Base-by-base conservation (phyloP, 2,329 filamentous ascomycete genomes). In the Leptosphaerulina australis region DNA sequence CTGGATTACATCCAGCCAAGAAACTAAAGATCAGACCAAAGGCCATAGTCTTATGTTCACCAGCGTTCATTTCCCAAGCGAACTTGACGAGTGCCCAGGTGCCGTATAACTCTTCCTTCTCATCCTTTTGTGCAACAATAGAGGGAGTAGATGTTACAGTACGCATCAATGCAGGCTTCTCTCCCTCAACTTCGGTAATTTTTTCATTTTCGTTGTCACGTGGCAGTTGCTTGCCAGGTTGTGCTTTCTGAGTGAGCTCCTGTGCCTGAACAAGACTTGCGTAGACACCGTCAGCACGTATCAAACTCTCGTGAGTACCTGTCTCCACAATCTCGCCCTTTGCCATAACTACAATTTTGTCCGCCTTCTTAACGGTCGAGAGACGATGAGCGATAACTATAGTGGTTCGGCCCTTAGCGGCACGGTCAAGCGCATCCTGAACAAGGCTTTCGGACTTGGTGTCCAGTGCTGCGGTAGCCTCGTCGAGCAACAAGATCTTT, bases 341-440 rank as follows among this genome's bases (percentile, higher is more conserved):
- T 4, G 86, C 82, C 87, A 99, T 93, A 56, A 97, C 93, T 10
- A 97, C 90, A 60, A 99, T 99, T 66, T 96, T 97, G 73, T 97
- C 88, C 0, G 93, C 93, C 56, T 91, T 87, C 73, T 86, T 91
- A 77, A 99, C 96, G 5, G 94, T 99, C 0, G 91, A 96, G 7
- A 99, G 80, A 60, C 93, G 87, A 76, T 99, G 94, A 33, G 94
- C 94, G 72, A 99, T 97, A 5, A 92, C 90, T 62, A 97, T 96
- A 2, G 94, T 97, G 0, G 94, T 99, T 44, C 94, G 84, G 18
- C 92, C 93, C 56, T 88, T 82, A 1, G 91, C 83, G 20, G 93
- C 94, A 39, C 84, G 88, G 64, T 97, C 92, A 7, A 99, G 81
- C 14, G 94, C 94, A 31, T 90, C 90, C 72, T 97, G 94, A 1